These are phyloP conservation scores for Skeletonema tropicum DNA, from an alignment of 108 stramenopile genomes.

Conservation along the genomic window DNA sequence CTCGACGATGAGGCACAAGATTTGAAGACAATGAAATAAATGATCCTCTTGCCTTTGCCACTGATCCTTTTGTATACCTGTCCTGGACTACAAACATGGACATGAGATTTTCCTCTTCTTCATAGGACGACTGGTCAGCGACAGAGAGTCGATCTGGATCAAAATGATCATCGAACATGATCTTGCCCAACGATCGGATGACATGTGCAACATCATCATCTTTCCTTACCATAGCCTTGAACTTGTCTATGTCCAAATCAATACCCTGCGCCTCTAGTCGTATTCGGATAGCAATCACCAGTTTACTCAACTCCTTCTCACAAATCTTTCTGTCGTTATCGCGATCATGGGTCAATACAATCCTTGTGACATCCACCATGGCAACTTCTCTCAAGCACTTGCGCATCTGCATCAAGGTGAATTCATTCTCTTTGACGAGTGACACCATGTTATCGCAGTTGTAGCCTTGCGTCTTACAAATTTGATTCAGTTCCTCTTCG, in stretches of 20 bases:
- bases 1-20: not conserved
- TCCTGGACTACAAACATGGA: not conserved
- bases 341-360: not conserved
- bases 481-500: not conserved
- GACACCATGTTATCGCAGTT: not conserved
- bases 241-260: constrained; percentile 1
- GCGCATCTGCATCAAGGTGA: not conserved
- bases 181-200: not conserved
- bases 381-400: constrained; percentile 1
- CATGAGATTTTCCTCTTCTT: not conserved
- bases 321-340: not conserved
- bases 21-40: not conserved
- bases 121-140: not conserved
- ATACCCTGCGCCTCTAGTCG: not conserved
- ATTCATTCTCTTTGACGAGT: constrained; percentile 2
- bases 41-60: not conserved
- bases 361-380: not conserved
- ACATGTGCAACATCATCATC: not conserved
- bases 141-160: not conserved
- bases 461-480: not conserved
- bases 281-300: not conserved
- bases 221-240: not conserved
- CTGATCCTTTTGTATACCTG: not conserved
- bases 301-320: not conserved
- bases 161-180: not conserved